Evolutionary conservation across 2,329 filamentous ascomycete genomes (phyloP).

Genomic region (Corniculantispora saksenae): DNA sequence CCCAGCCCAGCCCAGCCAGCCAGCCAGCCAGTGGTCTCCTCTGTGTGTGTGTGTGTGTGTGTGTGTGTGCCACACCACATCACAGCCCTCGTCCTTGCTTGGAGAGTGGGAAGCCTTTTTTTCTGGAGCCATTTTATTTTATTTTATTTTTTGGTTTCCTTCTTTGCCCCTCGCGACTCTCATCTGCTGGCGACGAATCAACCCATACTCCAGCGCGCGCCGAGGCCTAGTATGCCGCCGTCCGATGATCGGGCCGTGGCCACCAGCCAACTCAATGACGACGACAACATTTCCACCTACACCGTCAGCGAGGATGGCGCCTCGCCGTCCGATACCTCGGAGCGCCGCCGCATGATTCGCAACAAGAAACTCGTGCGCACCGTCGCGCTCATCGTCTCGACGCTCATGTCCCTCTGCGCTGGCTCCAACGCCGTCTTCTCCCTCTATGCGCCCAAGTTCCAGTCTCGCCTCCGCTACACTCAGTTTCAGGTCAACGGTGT

Average conservation of each 20-base stretch:
- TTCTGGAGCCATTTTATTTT: slow-evolving; percentile 9
- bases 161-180: not conserved
- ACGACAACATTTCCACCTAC: slow-evolving; percentile 15
- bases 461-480: slow-evolving; percentile 80
- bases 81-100: slow-evolving; percentile 12
- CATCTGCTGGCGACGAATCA: not conserved
- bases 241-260: slow-evolving; percentile 8
- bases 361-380: slow-evolving; percentile 39
- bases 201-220: not conserved
- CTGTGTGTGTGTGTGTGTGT: too few relatives aligned
- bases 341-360: slow-evolving; percentile 27
- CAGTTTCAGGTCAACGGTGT: slow-evolving; percentile 92
- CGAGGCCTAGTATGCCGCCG: slow-evolving; percentile 8
- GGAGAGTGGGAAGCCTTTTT: slow-evolving; percentile 2
- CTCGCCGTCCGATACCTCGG: slow-evolving; percentile 10
- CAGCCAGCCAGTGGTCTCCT: too few relatives aligned
- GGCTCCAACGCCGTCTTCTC: slow-evolving; percentile 93
- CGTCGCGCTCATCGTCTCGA: slow-evolving; percentile 55
- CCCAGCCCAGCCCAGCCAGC: too few relatives aligned
- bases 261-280: slow-evolving; percentile 10
- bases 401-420: slow-evolving; percentile 69
- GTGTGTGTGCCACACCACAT: not conserved
- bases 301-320: slow-evolving; percentile 17
- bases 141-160: not conserved
- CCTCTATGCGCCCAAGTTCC: slow-evolving; percentile 88